Evolutionary conservation across 148 eudicot species (phyloP).

Genomic region (Spergularia marina): DNA sequence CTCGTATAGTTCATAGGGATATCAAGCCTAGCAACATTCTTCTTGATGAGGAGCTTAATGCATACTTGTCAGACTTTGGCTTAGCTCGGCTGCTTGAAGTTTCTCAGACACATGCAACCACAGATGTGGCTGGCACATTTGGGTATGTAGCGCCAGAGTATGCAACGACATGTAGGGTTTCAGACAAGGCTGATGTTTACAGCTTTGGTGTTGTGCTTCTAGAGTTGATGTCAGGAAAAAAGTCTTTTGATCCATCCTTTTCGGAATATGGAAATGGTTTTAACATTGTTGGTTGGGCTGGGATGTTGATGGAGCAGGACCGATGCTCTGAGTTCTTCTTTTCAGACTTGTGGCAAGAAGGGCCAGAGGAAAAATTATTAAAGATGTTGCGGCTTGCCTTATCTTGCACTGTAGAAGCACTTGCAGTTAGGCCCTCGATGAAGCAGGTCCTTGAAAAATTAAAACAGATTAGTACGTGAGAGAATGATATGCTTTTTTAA

Average conservation of each 20-base stretch:
- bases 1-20: slow-evolving; percentile 58
- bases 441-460: slow-evolving; percentile 51
- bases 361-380: slow-evolving; percentile 48
- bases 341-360: slow-evolving; percentile 45
- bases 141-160: slow-evolving; percentile 74
- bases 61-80: slow-evolving; percentile 65
- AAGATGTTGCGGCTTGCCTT: slow-evolving; percentile 53
- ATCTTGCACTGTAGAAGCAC: slow-evolving; percentile 51
- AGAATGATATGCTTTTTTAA: background rate
- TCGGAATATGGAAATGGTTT: slow-evolving; percentile 58
- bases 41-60: slow-evolving; percentile 61
- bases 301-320: slow-evolving; percentile 41
- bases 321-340: slow-evolving; percentile 45
- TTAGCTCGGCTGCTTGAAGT: slow-evolving; percentile 58
- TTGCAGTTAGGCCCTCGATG: slow-evolving; percentile 53
- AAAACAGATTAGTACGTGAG: slow-evolving; percentile 38
- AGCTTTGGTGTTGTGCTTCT: slow-evolving; percentile 65
- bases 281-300: slow-evolving; percentile 61
- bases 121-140: slow-evolving; percentile 64
- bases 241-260: slow-evolving; percentile 65
- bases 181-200: slow-evolving; percentile 66
- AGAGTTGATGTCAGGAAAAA: slow-evolving; percentile 56
- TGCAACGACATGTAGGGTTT: slow-evolving; percentile 60
- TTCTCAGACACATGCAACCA: slow-evolving; percentile 64
- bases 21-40: slow-evolving; percentile 68